These are phyloP conservation scores for Plasmodium billcollinsi DNA, from an alignment of 169 alveolate genomes.

Conservation along the genomic window DNA sequence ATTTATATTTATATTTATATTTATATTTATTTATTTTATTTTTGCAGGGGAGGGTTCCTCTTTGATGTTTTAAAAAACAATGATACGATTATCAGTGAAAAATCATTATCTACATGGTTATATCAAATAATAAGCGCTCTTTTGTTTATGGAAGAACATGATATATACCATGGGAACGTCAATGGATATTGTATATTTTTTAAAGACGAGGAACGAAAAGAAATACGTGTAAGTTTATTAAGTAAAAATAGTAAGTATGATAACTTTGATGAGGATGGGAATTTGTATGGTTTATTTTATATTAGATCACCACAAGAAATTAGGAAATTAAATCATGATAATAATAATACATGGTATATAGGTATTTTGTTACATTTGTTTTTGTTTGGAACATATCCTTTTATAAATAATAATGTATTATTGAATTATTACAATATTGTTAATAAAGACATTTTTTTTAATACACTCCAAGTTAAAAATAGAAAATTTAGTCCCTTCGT, in stretches of 20 bases:
- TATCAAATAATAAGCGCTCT: constrained; percentile 49
- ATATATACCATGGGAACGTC: constrained; percentile 54
- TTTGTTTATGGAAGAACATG: constrained; percentile 34
- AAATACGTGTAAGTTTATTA: constrained; percentile 59
- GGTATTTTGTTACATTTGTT: constrained; percentile 48
- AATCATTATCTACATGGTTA: constrained; percentile 54
- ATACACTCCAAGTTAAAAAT: not conserved
- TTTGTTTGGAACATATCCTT: constrained; percentile 59
- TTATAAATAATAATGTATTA: constrained; percentile 28
- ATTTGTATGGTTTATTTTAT: constrained; percentile 65
- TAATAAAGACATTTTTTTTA: constrained; percentile 24
- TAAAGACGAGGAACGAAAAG: constrained; percentile 29
- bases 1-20: not conserved
- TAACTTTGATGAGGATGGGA: constrained; percentile 63
- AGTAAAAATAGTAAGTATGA: constrained; percentile 56
- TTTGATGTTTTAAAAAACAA: constrained; percentile 33
- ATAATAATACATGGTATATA: constrained; percentile 70
- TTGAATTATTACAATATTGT: constrained; percentile 25
- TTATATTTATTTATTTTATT: not conserved
- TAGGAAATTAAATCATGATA: constrained; percentile 22
- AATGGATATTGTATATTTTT: constrained; percentile 64
- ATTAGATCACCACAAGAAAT: constrained; percentile 76
- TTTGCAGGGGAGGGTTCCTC: constrained; percentile 54
- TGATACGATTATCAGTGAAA: constrained; percentile 22
- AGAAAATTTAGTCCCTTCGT: constrained; percentile 1